Base-by-base conservation (phyloP, 441 rosid genomes). In the Hypseocharis bilobata region DNA sequence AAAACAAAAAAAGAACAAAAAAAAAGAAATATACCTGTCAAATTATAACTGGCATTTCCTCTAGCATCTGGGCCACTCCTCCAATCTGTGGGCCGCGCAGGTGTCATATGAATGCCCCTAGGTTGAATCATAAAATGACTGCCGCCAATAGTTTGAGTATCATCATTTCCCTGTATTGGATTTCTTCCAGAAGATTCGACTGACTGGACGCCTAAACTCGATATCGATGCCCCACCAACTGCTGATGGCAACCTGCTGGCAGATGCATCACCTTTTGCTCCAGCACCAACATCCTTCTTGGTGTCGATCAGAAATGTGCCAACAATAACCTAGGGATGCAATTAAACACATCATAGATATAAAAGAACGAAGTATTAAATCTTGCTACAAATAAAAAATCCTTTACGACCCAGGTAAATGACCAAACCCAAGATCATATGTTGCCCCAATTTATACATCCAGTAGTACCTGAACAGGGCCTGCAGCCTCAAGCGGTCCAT, bases 391-490 rank as follows among this genome's bases (percentile, higher is more conserved):
- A 57, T 0, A 26, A 16, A 27, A 17, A 4, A 51, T 1, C 38
- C 38, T 32, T 32, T 4, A 3, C 38, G 38, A 32, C 3, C 38
- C 4, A 32, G 38, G 38, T 32, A n/a, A n/a, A n/a, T n/a, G n/a
- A n/a, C n/a, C n/a, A n/a, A n/a, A n/a, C n/a, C n/a, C n/a, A n/a
- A n/a, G n/a, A 6, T 38, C 16, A 42, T 14, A 42, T 42, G n/a
- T 42, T 11, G 47, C 14, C 1, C 47, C 2, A 7, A 19, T 19
- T 4, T 13, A 6, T 6, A n/a, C 20, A 20, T 52, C 6, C 30
- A 0, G 1, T 0, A 3, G 65, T 72, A 92, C 98, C 98, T 92
- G 96, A 65, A 92, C 97, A 26, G 96, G 91, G 52, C 97, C 91
- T 8, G 89, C 90, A 70, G 98, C 97, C 47, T 66, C 85, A 74